phyloP scores from a whole-genome alignment of 202 grass and related monocot genomes.

The Saccharum hybrid region DNA sequence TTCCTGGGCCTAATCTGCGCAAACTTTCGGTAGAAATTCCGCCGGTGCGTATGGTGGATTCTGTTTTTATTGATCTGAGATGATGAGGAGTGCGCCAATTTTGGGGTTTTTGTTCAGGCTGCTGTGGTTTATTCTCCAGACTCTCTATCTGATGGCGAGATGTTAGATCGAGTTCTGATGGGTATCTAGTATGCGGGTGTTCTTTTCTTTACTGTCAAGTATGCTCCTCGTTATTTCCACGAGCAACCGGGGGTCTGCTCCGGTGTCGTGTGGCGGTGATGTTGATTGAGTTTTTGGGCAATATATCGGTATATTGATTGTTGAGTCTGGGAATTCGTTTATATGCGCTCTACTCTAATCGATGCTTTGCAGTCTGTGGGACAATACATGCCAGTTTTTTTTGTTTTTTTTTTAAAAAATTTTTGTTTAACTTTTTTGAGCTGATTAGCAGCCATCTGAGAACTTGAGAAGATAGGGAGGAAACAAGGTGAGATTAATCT shows the following conservation, averaged over 20 bases:
- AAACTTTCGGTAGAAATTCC: neutral
- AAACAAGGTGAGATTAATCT: neutral
- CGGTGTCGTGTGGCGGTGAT: too few relatives aligned
- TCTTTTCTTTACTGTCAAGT: neutral
- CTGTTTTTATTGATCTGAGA: neutral
- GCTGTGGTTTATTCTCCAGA: neutral
- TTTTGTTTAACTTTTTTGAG: neutral
- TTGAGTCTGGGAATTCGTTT: neutral
- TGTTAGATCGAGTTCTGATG: conserved; percentile 10
- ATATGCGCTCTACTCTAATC: neutral
- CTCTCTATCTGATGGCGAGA: neutral
- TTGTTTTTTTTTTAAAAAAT: too few relatives aligned
- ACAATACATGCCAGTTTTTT: neutral
- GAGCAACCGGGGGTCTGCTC: neutral
- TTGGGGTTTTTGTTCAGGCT: neutral
- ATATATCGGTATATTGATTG: neutral
- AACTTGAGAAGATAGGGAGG: neutral
- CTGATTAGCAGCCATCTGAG: neutral
- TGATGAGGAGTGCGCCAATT: neutral
- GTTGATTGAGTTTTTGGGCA: neutral
- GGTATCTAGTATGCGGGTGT: neutral
- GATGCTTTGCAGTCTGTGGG: neutral
- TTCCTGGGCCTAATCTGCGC: neutral
- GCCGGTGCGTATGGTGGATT: neutral
- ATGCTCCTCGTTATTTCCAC: neutral